phyloP scores from a whole-genome alignment of 2,329 filamentous ascomycete genomes.

The Nothophoma quercina region DNA sequence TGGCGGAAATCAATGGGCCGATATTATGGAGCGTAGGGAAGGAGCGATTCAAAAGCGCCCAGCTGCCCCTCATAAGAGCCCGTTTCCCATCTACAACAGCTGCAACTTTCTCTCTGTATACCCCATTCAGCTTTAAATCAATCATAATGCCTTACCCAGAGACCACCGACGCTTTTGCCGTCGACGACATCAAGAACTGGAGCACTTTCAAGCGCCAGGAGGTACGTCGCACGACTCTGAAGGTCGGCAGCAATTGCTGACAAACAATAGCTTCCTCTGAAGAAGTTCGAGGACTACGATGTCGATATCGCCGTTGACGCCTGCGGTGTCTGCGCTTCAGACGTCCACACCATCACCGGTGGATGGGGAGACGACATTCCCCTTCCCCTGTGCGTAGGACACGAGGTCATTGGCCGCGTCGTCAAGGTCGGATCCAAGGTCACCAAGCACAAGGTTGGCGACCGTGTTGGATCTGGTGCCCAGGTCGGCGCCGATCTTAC shows the following conservation, averaged over 20 bases:
- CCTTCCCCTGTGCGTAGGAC: conserved; percentile 70
- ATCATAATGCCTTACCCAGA: conserved; percentile 60
- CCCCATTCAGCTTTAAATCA: conserved; percentile 9
- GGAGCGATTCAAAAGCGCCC: conserved; percentile 35
- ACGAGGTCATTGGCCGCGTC: conserved; percentile 63
- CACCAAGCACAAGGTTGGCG: conserved; percentile 56
- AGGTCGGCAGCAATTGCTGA: conserved; percentile 17
- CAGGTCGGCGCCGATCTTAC: conserved; percentile 60
- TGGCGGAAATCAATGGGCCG: conserved; percentile 38
- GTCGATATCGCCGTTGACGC: conserved; percentile 85
- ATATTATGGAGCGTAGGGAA: conserved; percentile 29
- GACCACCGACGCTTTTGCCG: conserved; percentile 58
- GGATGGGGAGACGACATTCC: conserved; percentile 71
- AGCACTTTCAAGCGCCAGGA: conserved; percentile 65
- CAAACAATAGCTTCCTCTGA: conserved; percentile 71
- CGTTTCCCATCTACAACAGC: conserved; percentile 17
- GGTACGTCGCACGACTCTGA: conserved; percentile 45
- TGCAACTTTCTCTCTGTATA: conserved; percentile 10
- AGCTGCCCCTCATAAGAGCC: conserved; percentile 34
- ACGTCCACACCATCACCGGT: conserved; percentile 59
- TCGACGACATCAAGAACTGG: conserved; percentile 67
- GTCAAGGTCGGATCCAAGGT: conserved; percentile 60
- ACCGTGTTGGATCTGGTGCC: conserved; percentile 59
- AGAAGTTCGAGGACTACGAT: conserved; percentile 86
- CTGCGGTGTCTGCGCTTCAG: conserved; percentile 58